A percentile compares a stretch with the other conserved stretches of the same genome.
Conservation (phyloP, 2,329 filamentous ascomycete genomes). For the Pseudogymnoascus sp. region DNA sequence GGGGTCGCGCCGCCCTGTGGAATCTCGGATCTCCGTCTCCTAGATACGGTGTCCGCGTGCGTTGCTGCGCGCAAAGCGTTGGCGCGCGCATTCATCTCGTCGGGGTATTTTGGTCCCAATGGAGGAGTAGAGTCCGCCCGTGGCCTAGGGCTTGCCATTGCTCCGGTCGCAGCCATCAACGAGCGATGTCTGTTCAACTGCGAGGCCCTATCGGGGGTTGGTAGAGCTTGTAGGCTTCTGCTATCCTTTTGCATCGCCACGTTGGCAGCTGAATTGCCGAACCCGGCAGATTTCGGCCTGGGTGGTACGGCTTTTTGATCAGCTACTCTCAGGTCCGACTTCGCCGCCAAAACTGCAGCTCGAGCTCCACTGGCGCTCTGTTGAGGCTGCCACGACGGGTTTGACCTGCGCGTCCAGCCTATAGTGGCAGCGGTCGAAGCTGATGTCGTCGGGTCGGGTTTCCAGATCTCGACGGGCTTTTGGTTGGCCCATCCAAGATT, state of each 20-base stretch:
- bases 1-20: slow-evolving; percentile 62
- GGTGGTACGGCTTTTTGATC: background rate
- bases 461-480: slow-evolving; percentile 60
- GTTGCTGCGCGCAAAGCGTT: slow-evolving; percentile 71
- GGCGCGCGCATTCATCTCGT: slow-evolving; percentile 52
- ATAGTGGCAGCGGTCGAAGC: slow-evolving; percentile 54
- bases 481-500: slow-evolving; percentile 66
- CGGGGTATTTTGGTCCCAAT: slow-evolving; percentile 44
- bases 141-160: slow-evolving; percentile 55
- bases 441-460: slow-evolving; percentile 53
- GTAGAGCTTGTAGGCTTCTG: slow-evolving; percentile 35
- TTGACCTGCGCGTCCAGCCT: slow-evolving; percentile 52
- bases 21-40: slow-evolving; percentile 40
- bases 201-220: background rate
- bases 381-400: slow-evolving; percentile 55
- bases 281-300: slow-evolving; percentile 16
- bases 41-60: slow-evolving; percentile 52
- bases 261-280: slow-evolving; percentile 63
- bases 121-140: slow-evolving; percentile 59
- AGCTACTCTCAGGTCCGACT: slow-evolving; percentile 32
- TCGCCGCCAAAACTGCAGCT: slow-evolving; percentile 64
- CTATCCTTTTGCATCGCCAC: slow-evolving; percentile 55
- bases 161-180: slow-evolving; percentile 68
- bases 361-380: slow-evolving; percentile 63
- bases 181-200: slow-evolving; percentile 52